Base-by-base conservation (phyloP, 1,139 yeast species). In the Pichia sp. region DNA sequence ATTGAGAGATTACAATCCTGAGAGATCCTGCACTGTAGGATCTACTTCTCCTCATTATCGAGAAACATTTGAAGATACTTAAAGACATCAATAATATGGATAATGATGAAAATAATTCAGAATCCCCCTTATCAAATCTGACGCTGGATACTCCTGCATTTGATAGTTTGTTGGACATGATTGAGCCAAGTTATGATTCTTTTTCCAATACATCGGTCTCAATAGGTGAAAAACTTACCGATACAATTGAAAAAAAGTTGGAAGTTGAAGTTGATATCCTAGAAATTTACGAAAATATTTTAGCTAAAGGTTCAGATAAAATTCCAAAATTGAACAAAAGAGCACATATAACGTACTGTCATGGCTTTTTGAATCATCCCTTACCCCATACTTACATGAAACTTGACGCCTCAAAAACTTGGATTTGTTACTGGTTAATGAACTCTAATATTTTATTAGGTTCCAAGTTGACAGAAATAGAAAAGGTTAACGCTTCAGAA, bases 341-440 rank as follows among this genome's bases (percentile, higher is more conserved):
- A 4, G 56, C 52, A 4, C 81, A 76, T 49, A 43, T 52, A 19
- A 50, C 49, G 41, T 80, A 67, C 50, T 53, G 71, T 12, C 55
- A 61, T 17, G 49, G 58, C 21, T 67, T 69, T 35, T 61, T 84
- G 20, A 51, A 46, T 18, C 60, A 58, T 23, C 66, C 69, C 23
- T 67, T 84, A 23, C 83, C 88, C 0, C 51, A 59, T 3, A 54
- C 62, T 34, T 73, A 69, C 60, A 61, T 64, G 37, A 63, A 67
- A 0, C 66, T 85, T 36, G 97, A 91, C 61, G 91, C 96, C 0
- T 84, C 94, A 20, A 89, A 84, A 48, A 80, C 95, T 0, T 93
- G 98, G 98, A 64, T 91, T 60, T 48, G 83, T 3, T 89, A 84
- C 60, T 91, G 98, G 98, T 62, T 82, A 2, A 54, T 74, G 32